Evolutionary conservation across 2,329 filamentous ascomycete genomes (phyloP), one percentile per base, ranked within the genome.

Genomic region (Penicillium sp.): DNA sequence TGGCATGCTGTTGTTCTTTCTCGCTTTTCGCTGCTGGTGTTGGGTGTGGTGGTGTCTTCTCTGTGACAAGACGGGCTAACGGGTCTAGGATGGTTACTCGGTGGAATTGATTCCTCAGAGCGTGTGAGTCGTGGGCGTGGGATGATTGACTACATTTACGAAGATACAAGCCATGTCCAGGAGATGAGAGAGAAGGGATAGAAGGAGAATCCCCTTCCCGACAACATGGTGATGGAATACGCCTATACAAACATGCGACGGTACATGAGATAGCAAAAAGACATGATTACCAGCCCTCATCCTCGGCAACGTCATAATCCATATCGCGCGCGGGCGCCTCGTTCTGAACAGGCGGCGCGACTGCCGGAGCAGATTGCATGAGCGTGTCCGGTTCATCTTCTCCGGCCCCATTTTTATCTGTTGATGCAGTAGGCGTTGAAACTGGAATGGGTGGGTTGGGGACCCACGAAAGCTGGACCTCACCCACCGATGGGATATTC

Each of bases 381-480:
- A 46, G 42, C 7, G 52, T 59, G 30, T 65, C 60, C 33, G 55
- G 59, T 7, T 59, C 57, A 5, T 57, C 54, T 9, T 60, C 56
- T 13, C 49, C 53, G 10, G 44, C 41, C 3, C 52, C 54, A 7
- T 47, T 47, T 25, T 35, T 9, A 13, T 20, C 25, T 38, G 33
- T 19, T 8, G 51, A 41, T 4, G 48, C 36, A 16, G 47, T 36
- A 7, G 47, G 19, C 7, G 50, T 21, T 4, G 47, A 18, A 1
- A 52, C 20, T 7, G 52, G 33, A 14, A 62, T 51, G 3, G 59
- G 62, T 1, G 59, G 60, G 18, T 68, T 68, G 23, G 69, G 59
- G n/a, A 76, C 62, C 79, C 79, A 82, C 2, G 68, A 63, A 28
- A 80, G 62, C 32, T 80, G 74, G 17, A 79, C 67, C 29, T 75